A percentile compares a stretch with the other conserved stretches of the same genome.
These are phyloP conservation scores for Fallopia convolvulus DNA, from an alignment of 148 eudicot genomes.

Conservation along the genomic window DNA sequence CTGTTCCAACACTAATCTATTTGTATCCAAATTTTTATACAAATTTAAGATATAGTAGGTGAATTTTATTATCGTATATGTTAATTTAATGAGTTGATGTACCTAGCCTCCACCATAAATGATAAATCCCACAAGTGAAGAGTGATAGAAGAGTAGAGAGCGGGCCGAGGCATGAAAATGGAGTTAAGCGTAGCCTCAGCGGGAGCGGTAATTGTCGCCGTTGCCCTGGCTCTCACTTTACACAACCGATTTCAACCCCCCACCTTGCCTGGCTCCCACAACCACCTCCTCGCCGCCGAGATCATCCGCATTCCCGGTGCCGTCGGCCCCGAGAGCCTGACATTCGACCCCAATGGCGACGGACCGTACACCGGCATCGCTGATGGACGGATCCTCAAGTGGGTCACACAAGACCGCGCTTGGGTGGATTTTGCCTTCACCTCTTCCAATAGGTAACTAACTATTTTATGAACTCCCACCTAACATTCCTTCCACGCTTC, in stretches of 20 bases:
- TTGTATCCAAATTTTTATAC: no score
- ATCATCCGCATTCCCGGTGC: slow-evolving; percentile 25
- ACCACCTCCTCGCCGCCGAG: slow-evolving; percentile 17
- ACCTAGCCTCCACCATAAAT: no score
- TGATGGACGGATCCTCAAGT: slow-evolving; percentile 65
- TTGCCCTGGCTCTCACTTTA: slow-evolving; percentile 14
- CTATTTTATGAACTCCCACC: not conserved
- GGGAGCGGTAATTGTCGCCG: slow-evolving; percentile 12
- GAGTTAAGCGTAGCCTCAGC: not conserved
- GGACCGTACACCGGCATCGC: slow-evolving; percentile 77
- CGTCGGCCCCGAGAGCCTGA: slow-evolving; percentile 70
- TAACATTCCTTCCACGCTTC: no score
- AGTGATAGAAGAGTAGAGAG: no score
- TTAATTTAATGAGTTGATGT: no score
- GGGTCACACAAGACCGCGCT: slow-evolving; percentile 19
- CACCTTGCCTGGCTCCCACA: slow-evolving; percentile 15
- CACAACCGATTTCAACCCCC: slow-evolving; percentile 23
- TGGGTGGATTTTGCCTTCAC: slow-evolving; percentile 69
- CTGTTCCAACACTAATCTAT: no score
- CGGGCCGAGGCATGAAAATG: not conserved
- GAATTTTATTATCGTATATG: no score
- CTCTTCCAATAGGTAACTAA: slow-evolving; percentile 45
- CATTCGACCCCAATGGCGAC: slow-evolving; percentile 51
- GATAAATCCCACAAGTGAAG: no score
- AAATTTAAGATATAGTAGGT: no score